Evolutionary conservation across 306 rosid genomes (phyloP).

Genomic region (Cucurbita pepo): DNA sequence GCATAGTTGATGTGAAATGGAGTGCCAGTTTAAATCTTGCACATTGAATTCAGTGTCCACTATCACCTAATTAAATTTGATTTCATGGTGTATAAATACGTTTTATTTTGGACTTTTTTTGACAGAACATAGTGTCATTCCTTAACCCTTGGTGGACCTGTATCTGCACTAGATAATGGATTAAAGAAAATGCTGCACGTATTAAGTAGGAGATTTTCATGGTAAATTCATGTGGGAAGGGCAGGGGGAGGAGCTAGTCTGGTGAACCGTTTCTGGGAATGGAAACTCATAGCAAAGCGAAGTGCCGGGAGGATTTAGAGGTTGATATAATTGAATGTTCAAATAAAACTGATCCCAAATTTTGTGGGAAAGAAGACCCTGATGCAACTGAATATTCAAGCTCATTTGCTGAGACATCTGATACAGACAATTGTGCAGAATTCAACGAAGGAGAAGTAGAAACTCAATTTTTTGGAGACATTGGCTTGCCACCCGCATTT

Average conservation of each 20-base stretch:
- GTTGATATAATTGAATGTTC: slow-evolving; percentile 46
- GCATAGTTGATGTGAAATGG: neutral
- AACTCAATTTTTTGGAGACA: slow-evolving; percentile 42
- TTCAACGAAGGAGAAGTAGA: slow-evolving; percentile 70
- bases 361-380: slow-evolving; percentile 44
- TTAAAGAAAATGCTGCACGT: neutral
- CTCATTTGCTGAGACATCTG: slow-evolving; percentile 65
- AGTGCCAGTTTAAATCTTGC: neutral
- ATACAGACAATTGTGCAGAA: slow-evolving; percentile 34
- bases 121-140: neutral
- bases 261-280: slow-evolving; percentile 20
- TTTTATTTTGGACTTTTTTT: neutral
- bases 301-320: slow-evolving; percentile 29
- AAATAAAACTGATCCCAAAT: slow-evolving; percentile 25
- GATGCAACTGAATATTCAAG: slow-evolving; percentile 87
- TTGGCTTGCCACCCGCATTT: slow-evolving; percentile 22
- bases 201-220: slow-evolving; percentile 3
- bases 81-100: neutral
- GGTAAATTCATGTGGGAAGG: slow-evolving; percentile 15
- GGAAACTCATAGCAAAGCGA: slow-evolving; percentile 30
- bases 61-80: neutral
- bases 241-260: slow-evolving; percentile 13
- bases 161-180: neutral
- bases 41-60: neutral
- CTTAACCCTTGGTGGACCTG: neutral